Base-by-base conservation (phyloP, 2,329 filamentous ascomycete genomes). In the Mycosphaerelloides madeirae region DNA sequence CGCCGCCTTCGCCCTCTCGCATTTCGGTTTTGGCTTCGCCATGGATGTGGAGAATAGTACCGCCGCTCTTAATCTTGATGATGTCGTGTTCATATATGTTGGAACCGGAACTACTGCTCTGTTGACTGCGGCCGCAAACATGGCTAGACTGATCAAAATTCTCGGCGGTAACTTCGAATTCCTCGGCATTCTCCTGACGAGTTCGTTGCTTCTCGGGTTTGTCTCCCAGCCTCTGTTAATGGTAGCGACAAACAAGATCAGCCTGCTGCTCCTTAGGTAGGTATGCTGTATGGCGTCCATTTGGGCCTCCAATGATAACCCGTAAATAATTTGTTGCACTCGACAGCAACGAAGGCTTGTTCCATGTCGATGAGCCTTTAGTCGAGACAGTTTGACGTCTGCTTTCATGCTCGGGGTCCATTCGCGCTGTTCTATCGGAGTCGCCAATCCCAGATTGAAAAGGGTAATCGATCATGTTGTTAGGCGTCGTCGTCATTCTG, bases 301-400 rank as follows among this genome's bases (percentile, higher is more conserved):
- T 25, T 4, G 39, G 38, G 25, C 56, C 56, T 42, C 62, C 59
- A 32, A 62, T 47, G 38, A 61, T 52, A 29, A 54, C 49, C n/a
- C 44, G 46, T 18, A 45, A 49, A 19, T 59, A 57, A 29, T 53
- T 53, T 15, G 51, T 48, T 3, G 43, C 52, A 20, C 44, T 53
- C 9, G 54, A 57, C 14, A 46, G 41, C 29, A 39, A 49, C 6
- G 58, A 60, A 2, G 61, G 54, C 38, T 65, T 64, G 14, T 62
- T 63, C 3, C 59, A 44, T 19, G 53, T 52, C 8, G 57, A 56
- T 3, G 57, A 57, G 7, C 53, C 49, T 31, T 48, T 46, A 3
- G 60, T 65, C 3, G 61, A 55, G 16, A 66, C 49, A 4, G 65
- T 58, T 7, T 66, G 56, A 4, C 54, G 56, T 16, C 38, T 39